Evolutionary conservation across 225 moss, liverwort and hornwort species (phyloP).

Genomic region (Asterella californica): DNA sequence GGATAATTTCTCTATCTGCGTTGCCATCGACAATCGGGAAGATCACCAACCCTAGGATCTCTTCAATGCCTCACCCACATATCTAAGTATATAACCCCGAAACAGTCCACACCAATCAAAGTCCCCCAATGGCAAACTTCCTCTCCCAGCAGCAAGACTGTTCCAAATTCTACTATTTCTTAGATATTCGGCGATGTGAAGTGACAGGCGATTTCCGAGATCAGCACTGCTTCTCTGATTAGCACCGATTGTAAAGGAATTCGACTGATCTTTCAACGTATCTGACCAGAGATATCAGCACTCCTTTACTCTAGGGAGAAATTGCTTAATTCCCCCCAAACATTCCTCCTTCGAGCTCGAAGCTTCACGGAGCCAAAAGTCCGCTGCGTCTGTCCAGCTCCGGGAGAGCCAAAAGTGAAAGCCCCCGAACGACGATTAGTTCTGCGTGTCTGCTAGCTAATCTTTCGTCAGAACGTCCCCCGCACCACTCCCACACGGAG

Average conservation of each 20-base stretch:
- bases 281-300: neutral
- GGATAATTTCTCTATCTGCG: neutral
- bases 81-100: neutral
- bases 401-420: neutral
- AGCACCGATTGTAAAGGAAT: neutral
- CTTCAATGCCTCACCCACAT: constrained; percentile 3
- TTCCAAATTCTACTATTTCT: neutral
- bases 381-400: neutral
- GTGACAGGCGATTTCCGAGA: neutral
- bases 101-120: neutral
- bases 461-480: neutral
- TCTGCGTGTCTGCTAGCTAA: neutral
- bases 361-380: neutral
- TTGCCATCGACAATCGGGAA: neutral
- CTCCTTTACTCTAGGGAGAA: neutral
- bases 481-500: neutral
- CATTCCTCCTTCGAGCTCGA: constrained; percentile 2
- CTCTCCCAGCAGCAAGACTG: neutral
- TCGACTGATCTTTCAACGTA: constrained; percentile 3
- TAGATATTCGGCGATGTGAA: neutral
- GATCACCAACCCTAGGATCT: neutral
- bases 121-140: neutral
- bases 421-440: neutral
- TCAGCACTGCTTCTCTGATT: neutral
- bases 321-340: neutral